phyloP scores from a whole-genome alignment of 1,139 yeast genomes.

The Protomyces inouyei region DNA sequence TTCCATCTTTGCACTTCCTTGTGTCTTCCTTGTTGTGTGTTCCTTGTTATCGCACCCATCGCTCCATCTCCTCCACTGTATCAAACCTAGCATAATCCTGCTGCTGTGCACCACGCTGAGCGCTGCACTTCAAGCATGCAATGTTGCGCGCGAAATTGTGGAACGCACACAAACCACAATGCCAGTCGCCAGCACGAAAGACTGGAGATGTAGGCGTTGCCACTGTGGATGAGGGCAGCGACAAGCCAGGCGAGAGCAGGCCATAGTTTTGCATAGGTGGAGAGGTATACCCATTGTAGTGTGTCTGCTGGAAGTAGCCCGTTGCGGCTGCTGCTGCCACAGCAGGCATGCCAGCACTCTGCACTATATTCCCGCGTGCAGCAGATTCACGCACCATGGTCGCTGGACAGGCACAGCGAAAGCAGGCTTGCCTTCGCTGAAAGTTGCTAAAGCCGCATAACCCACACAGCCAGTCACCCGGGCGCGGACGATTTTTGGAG shows the following conservation, averaged over 20 bases:
- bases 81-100: neutral
- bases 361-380: neutral
- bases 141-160: slow-evolving; percentile 87
- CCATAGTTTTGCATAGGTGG: neutral
- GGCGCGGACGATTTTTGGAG: slow-evolving; percentile 84
- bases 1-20: neutral
- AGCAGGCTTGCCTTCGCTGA: slow-evolving; percentile 91
- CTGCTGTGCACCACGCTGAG: neutral
- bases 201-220: slow-evolving; percentile 55
- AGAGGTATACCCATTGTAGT: neutral
- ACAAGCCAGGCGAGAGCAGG: neutral
- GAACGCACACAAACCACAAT: slow-evolving; percentile 63
- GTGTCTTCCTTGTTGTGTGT: neutral
- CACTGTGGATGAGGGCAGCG: neutral
- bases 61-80: neutral
- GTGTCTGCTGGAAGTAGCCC: neutral
- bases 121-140: slow-evolving; percentile 28
- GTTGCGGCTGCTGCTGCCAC: neutral
- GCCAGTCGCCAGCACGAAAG: slow-evolving; percentile 97
- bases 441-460: slow-evolving; percentile 93
- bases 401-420: slow-evolving; percentile 88
- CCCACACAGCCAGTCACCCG: slow-evolving; percentile 98
- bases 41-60: neutral
- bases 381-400: neutral
- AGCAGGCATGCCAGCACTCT: neutral